Conservation (phyloP, 148 eudicot genomes). For the Amaranthus hypochondriacus region DNA sequence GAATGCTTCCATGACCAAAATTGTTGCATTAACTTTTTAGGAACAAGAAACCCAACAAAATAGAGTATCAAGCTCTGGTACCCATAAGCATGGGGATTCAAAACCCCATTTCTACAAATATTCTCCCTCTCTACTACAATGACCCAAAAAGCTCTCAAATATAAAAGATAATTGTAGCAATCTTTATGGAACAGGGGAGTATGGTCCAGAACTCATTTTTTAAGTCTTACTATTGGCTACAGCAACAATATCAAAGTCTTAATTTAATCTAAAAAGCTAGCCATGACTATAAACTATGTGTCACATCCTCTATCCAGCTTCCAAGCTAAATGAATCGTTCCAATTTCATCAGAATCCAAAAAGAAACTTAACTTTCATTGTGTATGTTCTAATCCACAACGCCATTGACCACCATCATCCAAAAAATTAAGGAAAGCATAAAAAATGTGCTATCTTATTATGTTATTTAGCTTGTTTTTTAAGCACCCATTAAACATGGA, state of each 20-base stretch:
- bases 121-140: no score
- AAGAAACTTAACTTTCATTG: neutral
- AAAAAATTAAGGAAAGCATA: neutral
- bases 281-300: no score
- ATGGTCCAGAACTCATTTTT: no score
- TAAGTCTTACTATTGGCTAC: neutral
- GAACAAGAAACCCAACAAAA: no score
- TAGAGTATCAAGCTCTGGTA: no score
- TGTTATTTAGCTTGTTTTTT: neutral
- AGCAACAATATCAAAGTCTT: neutral
- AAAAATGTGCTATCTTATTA: neutral
- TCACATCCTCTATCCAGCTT: neutral
- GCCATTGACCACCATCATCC: neutral
- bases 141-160: no score
- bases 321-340: neutral
- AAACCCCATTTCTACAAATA: no score
- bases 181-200: no score
- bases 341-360: neutral
- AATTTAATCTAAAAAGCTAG: no score
- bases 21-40: no score
- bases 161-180: neutral
- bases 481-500: conserved; percentile 2
- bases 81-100: no score
- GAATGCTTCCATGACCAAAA: no score
- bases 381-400: neutral